Evolutionary conservation across 2,329 filamentous ascomycete species (phyloP).

Genomic region (Cladosporium oxysporum): DNA sequence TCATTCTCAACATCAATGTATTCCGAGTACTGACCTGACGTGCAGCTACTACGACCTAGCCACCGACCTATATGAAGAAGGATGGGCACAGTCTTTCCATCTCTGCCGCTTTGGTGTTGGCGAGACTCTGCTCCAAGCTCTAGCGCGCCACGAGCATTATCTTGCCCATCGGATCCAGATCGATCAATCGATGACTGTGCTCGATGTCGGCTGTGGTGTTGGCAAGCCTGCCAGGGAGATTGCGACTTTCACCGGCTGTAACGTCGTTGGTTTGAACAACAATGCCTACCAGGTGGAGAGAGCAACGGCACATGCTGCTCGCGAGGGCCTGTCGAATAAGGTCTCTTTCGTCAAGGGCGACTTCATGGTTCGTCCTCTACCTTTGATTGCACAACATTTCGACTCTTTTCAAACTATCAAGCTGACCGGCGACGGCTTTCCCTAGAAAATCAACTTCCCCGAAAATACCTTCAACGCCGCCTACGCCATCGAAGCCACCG

Average conservation of each 20-base stretch:
- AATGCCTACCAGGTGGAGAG: conserved; percentile 35
- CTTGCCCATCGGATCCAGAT: conserved; percentile 32
- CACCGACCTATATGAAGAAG: conserved; percentile 94
- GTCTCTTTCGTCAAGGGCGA: conserved; percentile 78
- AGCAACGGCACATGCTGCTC: conserved; percentile 64
- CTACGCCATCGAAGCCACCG: conserved; percentile 37
- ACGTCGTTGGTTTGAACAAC: conserved; percentile 35
- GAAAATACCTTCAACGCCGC: conserved; percentile 34
- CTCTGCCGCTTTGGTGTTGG: conserved; percentile 85
- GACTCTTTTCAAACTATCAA: neutral
- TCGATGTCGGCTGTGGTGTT: conserved; percentile 39
- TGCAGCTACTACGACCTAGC: conserved; percentile 86
- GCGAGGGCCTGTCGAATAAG: conserved; percentile 74
- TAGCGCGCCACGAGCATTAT: conserved; percentile 51
- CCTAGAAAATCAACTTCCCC: conserved; percentile 29
- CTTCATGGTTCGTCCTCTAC: conserved; percentile 26
- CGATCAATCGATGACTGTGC: conserved; percentile 30
- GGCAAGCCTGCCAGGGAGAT: conserved; percentile 36
- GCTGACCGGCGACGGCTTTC: neutral
- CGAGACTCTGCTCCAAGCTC: conserved; percentile 82
- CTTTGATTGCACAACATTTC: too few species aligned
- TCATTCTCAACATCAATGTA: too few species aligned
- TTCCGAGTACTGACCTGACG: neutral
- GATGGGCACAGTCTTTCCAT: conserved; percentile 91
- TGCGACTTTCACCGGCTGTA: conserved; percentile 32